phyloP scores from a whole-genome alignment of 495 filamentous ascomycete species.

The Xylaria grammica region DNA sequence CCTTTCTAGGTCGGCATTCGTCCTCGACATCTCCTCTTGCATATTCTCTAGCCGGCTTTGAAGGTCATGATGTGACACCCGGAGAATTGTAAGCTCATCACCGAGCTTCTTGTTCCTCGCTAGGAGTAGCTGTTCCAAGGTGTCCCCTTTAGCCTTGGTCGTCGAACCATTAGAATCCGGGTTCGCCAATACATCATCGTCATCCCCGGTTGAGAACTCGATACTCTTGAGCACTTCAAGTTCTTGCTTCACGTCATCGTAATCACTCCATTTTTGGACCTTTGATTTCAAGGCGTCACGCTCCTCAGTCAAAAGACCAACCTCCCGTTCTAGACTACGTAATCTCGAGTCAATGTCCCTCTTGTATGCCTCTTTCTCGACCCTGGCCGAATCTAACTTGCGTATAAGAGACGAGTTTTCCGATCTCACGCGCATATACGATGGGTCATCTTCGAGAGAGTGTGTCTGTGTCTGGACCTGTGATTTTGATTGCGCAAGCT shows the following conservation, averaged over 20 bases:
- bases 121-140: conserved; percentile 86
- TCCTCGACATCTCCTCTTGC: conserved; percentile 81
- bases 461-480: conserved; percentile 64
- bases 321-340: conserved; percentile 74
- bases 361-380: conserved; percentile 81
- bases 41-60: conserved; percentile 78
- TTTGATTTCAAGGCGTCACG: conserved; percentile 74
- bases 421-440: conserved; percentile 81
- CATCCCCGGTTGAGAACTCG: conserved; percentile 90
- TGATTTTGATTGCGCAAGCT: conserved; percentile 87
- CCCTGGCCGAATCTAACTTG: conserved; percentile 79
- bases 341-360: conserved; percentile 74
- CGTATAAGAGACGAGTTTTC: conserved; percentile 91
- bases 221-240: conserved; percentile 97
- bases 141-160: conserved; percentile 71
- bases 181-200: conserved; percentile 64
- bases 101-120: conserved; percentile 94
- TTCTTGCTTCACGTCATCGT: conserved; percentile 94
- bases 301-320: conserved; percentile 67
- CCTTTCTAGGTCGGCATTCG: conserved; percentile 85
- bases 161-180: conserved; percentile 45
- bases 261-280: conserved; percentile 89
- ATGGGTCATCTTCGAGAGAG: conserved; percentile 82
- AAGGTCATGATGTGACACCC: conserved; percentile 93
- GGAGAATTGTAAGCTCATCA: conserved; percentile 88